These are phyloP conservation scores for Ustulina deusta DNA, from an alignment of 2,329 filamentous ascomycete species.

Conservation along the genomic window DNA sequence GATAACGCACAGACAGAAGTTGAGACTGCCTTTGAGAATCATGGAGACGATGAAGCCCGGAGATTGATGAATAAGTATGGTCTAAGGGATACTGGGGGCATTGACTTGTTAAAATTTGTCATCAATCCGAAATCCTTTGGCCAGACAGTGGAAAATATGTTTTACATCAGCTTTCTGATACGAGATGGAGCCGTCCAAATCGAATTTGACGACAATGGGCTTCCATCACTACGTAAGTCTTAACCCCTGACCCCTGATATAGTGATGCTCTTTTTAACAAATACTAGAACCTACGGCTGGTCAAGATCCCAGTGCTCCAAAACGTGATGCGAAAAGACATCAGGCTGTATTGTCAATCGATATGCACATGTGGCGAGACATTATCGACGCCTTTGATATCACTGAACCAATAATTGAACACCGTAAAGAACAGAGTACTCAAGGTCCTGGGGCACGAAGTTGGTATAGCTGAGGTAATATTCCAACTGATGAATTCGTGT, in stretches of 20 bases:
- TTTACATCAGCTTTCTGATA: conserved; percentile 95
- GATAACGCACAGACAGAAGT: conserved; percentile 61
- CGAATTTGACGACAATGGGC: conserved; percentile 75
- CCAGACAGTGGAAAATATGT: conserved; percentile 96
- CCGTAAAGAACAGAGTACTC: conserved; percentile 69
- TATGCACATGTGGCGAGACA: conserved; percentile 82
- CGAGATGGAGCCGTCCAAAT: conserved; percentile 84
- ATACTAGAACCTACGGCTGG: conserved; percentile 52
- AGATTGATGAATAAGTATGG: conserved; percentile 73
- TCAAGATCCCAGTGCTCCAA: conserved; percentile 57
- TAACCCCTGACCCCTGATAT: no score
- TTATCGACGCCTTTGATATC: conserved; percentile 82
- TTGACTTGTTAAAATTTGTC: conserved; percentile 86
- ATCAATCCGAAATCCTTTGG: conserved; percentile 92
- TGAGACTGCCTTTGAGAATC: conserved; percentile 55
- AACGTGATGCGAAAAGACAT: conserved; percentile 73
- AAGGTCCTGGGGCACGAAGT: conserved; percentile 66
- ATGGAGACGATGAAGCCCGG: conserved; percentile 60
- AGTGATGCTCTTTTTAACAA: conserved; percentile 37
- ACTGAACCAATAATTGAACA: conserved; percentile 87
- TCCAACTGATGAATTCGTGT: conserved; percentile 1
- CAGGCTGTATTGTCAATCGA: conserved; percentile 92
- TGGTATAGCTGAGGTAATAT: conserved; percentile 71
- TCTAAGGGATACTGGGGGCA: conserved; percentile 75
- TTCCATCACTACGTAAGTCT: conserved; percentile 83